A percentile compares a stretch with the other conserved stretches of the same genome.
These are phyloP conservation scores for Hymenoscyphus linearis DNA, from an alignment of 2,329 filamentous ascomycete genomes.

Conservation along the genomic window DNA sequence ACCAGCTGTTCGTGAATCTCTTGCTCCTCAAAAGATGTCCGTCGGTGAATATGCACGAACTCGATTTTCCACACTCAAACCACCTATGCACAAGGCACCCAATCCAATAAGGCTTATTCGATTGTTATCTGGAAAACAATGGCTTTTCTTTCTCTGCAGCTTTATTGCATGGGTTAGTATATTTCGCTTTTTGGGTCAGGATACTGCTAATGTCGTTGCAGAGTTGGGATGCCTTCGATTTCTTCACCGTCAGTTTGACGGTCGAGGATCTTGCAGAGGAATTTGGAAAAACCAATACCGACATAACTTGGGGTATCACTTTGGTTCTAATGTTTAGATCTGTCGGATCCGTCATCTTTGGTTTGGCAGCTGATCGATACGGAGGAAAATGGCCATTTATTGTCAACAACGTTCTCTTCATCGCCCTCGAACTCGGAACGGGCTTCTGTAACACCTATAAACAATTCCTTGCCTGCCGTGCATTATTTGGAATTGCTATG, in stretches of 20 bases:
- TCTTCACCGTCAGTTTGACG: conserved; percentile 75
- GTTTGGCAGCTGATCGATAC: conserved; percentile 71
- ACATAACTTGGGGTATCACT: conserved; percentile 70
- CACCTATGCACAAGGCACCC: conserved; percentile 54
- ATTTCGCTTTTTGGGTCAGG: conserved; percentile 52
- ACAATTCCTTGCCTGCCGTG: conserved; percentile 65
- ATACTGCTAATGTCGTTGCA: background rate
- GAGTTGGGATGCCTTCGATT: conserved; percentile 59
- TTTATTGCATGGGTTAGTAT: conserved; percentile 59
- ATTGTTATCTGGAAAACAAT: conserved; percentile 59
- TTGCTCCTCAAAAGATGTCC: conserved; percentile 20
- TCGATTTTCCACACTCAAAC: conserved; percentile 51
- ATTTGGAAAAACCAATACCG: conserved; percentile 56
- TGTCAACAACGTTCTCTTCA: conserved; percentile 68
- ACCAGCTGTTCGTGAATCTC: conserved; percentile 19
- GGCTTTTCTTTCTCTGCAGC: conserved; percentile 72
- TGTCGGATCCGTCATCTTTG: conserved; percentile 70
- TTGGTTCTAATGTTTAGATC: conserved; percentile 62
- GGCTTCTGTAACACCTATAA: conserved; percentile 67
- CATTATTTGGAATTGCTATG: conserved; percentile 77
- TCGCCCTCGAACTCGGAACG: conserved; percentile 65
- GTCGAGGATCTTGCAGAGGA: conserved; percentile 62
- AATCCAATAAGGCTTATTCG: conserved; percentile 67
- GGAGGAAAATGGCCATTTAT: conserved; percentile 80
- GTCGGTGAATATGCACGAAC: conserved; percentile 41